Percentiles rank a stretch among this genome's conserved stretches.
These are phyloP conservation scores for Thraustochytrium striatum DNA, from an alignment of 352 stramenopile genomes.

Conservation along the genomic window DNA sequence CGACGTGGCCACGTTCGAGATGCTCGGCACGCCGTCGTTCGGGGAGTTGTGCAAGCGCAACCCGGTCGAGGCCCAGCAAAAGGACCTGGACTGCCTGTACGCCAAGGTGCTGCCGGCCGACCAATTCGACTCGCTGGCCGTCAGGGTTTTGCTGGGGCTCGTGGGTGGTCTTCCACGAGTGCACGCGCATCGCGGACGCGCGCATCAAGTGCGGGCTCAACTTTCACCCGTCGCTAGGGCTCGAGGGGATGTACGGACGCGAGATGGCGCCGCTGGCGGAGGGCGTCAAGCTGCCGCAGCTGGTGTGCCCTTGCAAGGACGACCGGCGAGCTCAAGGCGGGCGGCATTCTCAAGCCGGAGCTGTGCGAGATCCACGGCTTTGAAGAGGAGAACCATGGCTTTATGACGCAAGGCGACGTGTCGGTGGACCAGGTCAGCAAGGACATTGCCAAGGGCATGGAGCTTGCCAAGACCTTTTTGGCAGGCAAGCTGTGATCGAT, in stretches of 20 bases:
- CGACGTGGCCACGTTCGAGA: not conserved
- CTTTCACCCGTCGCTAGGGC: slow-evolving; percentile 32
- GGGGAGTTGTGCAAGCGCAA: not conserved
- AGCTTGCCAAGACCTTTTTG: slow-evolving; percentile 6
- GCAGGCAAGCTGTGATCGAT: not conserved
- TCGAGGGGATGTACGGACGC: not conserved
- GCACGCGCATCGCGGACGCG: not conserved
- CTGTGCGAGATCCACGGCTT: not conserved
- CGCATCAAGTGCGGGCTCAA: not conserved
- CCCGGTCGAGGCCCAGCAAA: not conserved
- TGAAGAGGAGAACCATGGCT: slow-evolving; percentile 18
- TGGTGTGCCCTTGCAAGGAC: slow-evolving; percentile 24
- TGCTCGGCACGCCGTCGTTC: not conserved
- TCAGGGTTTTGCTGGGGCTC: slow-evolving; percentile 26
- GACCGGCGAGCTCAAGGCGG: slow-evolving; percentile 4
- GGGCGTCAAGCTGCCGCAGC: slow-evolving; percentile 18
- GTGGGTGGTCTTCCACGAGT: slow-evolving; percentile 31
- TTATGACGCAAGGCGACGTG: slow-evolving; percentile 30
- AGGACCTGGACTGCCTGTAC: slow-evolving; percentile 32
- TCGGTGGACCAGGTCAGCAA: not conserved
- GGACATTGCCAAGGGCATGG: not conserved
- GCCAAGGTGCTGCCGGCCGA: not conserved
- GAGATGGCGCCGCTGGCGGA: not conserved
- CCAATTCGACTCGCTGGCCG: not conserved
- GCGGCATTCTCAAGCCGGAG: not conserved